Evolutionary conservation across 1,139 yeast species (phyloP).

Genomic region (Saccharomyces hybrid): DNA sequence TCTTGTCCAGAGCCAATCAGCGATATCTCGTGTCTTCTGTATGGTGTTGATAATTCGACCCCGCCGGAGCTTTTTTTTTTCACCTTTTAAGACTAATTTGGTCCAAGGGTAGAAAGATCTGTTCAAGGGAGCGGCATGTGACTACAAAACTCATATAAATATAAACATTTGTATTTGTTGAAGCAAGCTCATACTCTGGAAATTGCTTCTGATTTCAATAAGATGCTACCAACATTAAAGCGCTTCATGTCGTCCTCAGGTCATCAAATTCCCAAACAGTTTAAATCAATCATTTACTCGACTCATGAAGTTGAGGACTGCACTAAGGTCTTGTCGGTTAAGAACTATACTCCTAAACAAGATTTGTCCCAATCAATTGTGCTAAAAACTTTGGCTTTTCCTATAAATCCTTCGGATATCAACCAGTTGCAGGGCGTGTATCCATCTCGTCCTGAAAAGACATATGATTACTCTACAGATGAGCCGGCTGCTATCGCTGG

Average conservation of each 20-base stretch:
- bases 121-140: not conserved
- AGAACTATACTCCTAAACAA: slow-evolving; percentile 25
- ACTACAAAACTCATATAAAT: not conserved
- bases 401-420: slow-evolving; percentile 88
- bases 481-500: slow-evolving; percentile 77
- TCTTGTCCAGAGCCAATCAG: not conserved
- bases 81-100: not conserved
- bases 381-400: slow-evolving; percentile 58
- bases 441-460: slow-evolving; percentile 69
- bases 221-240: slow-evolving; percentile 1
- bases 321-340: slow-evolving; percentile 23
- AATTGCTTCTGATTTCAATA: not conserved
- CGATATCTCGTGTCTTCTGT: not conserved
- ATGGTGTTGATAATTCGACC: not conserved
- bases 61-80: not conserved
- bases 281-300: slow-evolving; percentile 29
- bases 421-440: slow-evolving; percentile 91
- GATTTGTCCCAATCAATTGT: slow-evolving; percentile 26
- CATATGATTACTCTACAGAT: slow-evolving; percentile 45
- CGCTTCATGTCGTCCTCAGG: slow-evolving; percentile 3
- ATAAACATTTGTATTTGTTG: not conserved
- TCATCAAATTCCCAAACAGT: slow-evolving; percentile 17
- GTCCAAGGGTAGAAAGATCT: not conserved
- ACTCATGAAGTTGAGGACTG: slow-evolving; percentile 26
- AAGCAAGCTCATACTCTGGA: not conserved